Conservation (phyloP, 148 eudicot species). For the Linanthus parryae region DNA sequence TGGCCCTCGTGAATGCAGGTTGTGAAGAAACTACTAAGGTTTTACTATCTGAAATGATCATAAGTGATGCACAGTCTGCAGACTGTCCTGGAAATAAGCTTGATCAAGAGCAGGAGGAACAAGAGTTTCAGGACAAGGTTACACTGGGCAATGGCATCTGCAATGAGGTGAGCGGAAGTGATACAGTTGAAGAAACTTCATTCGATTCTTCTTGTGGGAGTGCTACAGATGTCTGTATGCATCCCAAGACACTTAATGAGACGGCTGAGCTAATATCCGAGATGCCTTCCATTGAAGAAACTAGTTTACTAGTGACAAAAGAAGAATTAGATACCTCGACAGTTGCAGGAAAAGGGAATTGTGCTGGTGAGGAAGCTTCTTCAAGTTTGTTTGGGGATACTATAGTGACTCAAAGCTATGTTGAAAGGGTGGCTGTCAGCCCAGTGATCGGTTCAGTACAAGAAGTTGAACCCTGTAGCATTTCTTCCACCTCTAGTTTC, state of each 20-base stretch:
- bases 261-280: constrained; percentile 10
- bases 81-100: no score
- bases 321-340: constrained; percentile 10
- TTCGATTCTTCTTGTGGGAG: constrained; percentile 4
- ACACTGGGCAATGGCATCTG: background rate
- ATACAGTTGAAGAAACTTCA: constrained; percentile 9
- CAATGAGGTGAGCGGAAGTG: constrained; percentile 13
- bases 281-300: constrained; percentile 16
- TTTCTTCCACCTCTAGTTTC: constrained; percentile 13
- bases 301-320: constrained; percentile 14
- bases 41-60: constrained; percentile 17
- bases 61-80: constrained; percentile 1
- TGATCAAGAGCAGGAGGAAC: no score
- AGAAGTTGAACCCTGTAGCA: constrained; percentile 17
- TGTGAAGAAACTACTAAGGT: constrained; percentile 14
- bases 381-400: constrained; percentile 14
- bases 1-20: constrained; percentile 8
- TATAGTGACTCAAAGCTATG: constrained; percentile 8
- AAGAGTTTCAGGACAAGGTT: no score
- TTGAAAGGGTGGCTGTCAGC: constrained; percentile 10
- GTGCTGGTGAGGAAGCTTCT: constrained; percentile 10
- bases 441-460: constrained; percentile 17
- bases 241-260: constrained; percentile 5
- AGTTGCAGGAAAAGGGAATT: constrained; percentile 3
- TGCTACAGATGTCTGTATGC: constrained; percentile 10